These are phyloP conservation scores for Stagonosporopsis vannaccii DNA, from an alignment of 2,329 filamentous ascomycete genomes.

Conservation along the genomic window DNA sequence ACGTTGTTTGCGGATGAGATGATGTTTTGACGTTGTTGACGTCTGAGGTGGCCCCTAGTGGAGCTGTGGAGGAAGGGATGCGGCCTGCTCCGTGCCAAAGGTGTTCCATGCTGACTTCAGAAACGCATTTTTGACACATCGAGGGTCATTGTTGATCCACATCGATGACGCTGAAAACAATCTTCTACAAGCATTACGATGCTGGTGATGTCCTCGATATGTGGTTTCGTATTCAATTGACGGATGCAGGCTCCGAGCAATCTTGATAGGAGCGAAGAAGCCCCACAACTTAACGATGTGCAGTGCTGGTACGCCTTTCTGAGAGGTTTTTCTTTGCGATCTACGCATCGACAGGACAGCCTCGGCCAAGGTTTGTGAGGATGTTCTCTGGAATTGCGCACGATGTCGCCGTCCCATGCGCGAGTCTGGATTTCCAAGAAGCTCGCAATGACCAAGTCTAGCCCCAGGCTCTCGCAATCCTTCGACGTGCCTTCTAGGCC, in stretches of 20 bases:
- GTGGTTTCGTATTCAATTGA: not conserved
- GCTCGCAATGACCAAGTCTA: constrained; percentile 5
- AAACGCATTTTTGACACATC: constrained; percentile 9
- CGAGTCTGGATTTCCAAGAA: constrained; percentile 1
- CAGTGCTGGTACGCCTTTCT: not conserved
- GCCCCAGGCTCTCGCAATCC: constrained; percentile 1
- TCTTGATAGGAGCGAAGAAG: not conserved
- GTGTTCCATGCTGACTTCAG: constrained; percentile 8
- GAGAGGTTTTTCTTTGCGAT: not conserved
- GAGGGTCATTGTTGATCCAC: not conserved
- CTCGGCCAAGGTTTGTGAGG: not conserved
- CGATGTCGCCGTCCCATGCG: not conserved
- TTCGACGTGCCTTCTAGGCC: constrained; percentile 14
- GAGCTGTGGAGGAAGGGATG: constrained; percentile 6
- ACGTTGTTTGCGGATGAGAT: not conserved
- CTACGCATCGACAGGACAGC: not conserved
- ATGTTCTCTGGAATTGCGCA: not conserved
- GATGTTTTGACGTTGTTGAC: constrained; percentile 11
- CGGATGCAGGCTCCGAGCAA: not conserved
- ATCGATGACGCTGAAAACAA: not conserved
- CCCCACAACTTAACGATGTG: not conserved
- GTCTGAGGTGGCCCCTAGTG: constrained; percentile 8
- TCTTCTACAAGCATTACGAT: not conserved
- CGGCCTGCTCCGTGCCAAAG: constrained; percentile 4
- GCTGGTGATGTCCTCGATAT: not conserved